phyloP scores from a whole-genome alignment of 148 eudicot genomes.

The Dianthus caryophyllus region DNA sequence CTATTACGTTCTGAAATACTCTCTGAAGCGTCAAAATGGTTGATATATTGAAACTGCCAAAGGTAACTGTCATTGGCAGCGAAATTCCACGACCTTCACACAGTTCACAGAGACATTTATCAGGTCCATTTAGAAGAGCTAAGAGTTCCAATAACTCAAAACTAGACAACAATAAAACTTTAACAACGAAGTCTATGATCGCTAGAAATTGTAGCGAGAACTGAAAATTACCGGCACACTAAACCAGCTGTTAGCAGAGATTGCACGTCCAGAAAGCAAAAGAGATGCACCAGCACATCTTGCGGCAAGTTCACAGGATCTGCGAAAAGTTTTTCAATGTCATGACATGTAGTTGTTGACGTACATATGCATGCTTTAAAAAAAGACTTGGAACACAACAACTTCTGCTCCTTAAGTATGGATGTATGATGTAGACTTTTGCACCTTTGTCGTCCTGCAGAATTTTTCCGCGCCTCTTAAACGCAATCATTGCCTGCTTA shows the following conservation, averaged over 20 bases:
- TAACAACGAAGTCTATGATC: not conserved
- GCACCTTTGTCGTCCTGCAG: constrained; percentile 51
- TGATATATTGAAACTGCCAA: constrained; percentile 49
- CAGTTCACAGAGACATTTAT: constrained; percentile 28
- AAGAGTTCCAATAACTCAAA: not conserved
- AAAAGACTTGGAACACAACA: not conserved
- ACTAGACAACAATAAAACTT: not conserved
- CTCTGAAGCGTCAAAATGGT: constrained; percentile 37
- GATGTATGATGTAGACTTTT: no score
- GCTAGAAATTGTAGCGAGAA: not conserved
- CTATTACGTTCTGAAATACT: constrained; percentile 13
- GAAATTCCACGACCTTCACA: constrained; percentile 71
- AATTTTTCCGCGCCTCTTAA: constrained; percentile 52
- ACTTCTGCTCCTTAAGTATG: no score
- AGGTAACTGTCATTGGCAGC: constrained; percentile 62
- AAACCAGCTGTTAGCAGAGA: constrained; percentile 62
- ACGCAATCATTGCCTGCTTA: constrained; percentile 74
- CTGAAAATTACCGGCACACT: constrained; percentile 64
- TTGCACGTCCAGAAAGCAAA: constrained; percentile 68
- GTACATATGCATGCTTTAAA: not conserved
- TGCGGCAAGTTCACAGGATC: constrained; percentile 48
- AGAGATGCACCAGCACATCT: constrained; percentile 72
- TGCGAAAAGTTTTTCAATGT: constrained; percentile 25
- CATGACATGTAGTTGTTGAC: not conserved
- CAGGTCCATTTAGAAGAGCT: not conserved